Base-by-base conservation (phyloP, 257 asterid species). In the Solanum virginianum region DNA sequence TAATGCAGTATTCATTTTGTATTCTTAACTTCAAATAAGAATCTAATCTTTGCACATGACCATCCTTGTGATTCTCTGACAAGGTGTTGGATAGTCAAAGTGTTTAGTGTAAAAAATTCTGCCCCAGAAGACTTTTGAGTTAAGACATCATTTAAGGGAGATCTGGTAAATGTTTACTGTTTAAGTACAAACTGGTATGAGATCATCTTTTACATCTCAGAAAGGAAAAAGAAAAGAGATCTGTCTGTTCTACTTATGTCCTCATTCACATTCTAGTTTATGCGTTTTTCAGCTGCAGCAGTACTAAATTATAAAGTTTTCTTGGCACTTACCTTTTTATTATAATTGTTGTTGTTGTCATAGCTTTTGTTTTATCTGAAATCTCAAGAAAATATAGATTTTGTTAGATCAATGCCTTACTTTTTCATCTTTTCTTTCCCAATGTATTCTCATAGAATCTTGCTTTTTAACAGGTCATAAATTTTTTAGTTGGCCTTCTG, bases 401-500 rank as follows among this genome's bases (percentile, higher is more conserved):
- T 56, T 22, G 60, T 54, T 60, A 32, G 22, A 49, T 36, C 15
- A 18, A 56, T 54, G 26, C 22, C 11, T 53, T 36, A 24, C 43
- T 47, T 4, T 83, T 20, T 54, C 9, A 22, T 84, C 57, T 20
- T 10, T 80, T 82, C 47, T 69, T 77, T 77, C 63, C 63, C 43
- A 75, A 16, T 14, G 16, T 75, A 14, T 75, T 49, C 83, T 57
- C 39, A 32, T 24, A 3, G 70, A 26, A 24, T 12, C 9, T 56
- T 24, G 71, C 39, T 89, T 59, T 7, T 55, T 36, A 70, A 88
- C 92, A 95, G 98, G 97, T 91, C 90, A 84, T 94, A 80, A 95
- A 95, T 86, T 94, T 94, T 84, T 92, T 95, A 26, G 93, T 94
- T 1, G 98, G 99, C 22, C 86, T 95, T 81, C 86, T 95, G 79